These are phyloP conservation scores for Dactylorhiza incarnata DNA, from an alignment of 106 monocot species.

Conservation along the genomic window DNA sequence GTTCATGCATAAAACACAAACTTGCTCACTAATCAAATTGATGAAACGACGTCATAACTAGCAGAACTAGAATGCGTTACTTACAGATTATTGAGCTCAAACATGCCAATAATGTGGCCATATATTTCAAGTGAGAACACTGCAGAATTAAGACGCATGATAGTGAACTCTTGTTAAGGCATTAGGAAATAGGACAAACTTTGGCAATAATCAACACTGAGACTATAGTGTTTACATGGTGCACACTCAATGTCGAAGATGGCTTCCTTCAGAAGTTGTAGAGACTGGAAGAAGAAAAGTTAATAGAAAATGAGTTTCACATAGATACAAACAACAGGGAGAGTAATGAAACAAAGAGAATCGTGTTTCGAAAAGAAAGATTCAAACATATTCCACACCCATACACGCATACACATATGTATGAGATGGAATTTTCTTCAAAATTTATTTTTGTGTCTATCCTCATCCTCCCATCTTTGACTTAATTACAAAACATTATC, in stretches of 20 bases:
- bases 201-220: conserved; percentile 4
- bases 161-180: background rate
- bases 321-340: background rate
- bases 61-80: conserved; percentile 18
- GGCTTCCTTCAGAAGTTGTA: conserved; percentile 90
- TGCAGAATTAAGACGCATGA: conserved; percentile 38
- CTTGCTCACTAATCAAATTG: background rate
- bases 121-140: conserved; percentile 97
- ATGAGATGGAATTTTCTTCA: no score
- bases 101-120: conserved; percentile 99
- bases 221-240: conserved; percentile 35
- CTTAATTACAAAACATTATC: no score
- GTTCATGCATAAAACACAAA: background rate
- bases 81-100: conserved; percentile 99
- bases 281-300: conserved; percentile 47
- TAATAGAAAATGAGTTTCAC: background rate
- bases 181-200: background rate
- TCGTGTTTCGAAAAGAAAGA: conserved; percentile 1
- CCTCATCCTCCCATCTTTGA: no score
- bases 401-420: no score
- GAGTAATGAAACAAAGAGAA: no score
- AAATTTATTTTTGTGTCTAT: no score
- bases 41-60: background rate
- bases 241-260: conserved; percentile 80
- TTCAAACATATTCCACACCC: background rate